phyloP scores from a whole-genome alignment of 108 stramenopile species.

The Skeletonema potamos region DNA sequence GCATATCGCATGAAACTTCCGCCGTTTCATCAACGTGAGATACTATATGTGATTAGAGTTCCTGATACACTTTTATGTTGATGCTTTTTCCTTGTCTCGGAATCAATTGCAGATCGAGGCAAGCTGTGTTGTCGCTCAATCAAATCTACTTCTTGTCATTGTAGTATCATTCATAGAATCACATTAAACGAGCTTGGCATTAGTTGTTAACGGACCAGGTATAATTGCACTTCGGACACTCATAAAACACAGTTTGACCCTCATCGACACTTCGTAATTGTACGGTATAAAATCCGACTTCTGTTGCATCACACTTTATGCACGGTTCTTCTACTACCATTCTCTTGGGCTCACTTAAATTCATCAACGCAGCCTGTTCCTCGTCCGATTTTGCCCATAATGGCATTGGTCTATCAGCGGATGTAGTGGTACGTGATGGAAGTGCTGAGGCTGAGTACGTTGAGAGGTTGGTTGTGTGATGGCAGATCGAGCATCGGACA shows the following conservation, averaged over 20 bases:
- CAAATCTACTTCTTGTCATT: background rate
- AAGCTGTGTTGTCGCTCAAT: too few species aligned
- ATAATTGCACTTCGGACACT: conserved; percentile 91
- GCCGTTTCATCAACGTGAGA: background rate
- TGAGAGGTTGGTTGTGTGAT: conserved; percentile 68
- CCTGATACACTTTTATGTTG: background rate
- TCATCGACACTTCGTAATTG: conserved; percentile 98
- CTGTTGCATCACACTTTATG: conserved; percentile 88
- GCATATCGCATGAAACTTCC: background rate
- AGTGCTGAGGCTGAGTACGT: conserved; percentile 44
- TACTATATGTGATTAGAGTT: background rate
- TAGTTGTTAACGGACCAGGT: conserved; percentile 94
- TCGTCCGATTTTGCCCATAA: conserved; percentile 87
- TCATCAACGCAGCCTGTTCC: conserved; percentile 63
- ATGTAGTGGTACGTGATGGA: conserved; percentile 70
- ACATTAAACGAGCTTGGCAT: background rate
- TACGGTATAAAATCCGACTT: conserved; percentile 97
- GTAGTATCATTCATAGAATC: background rate
- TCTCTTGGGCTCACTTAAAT: conserved; percentile 67
- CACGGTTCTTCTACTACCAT: conserved; percentile 97
- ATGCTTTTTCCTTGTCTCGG: background rate
- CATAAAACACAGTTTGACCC: conserved; percentile 99
- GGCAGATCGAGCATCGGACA: conserved; percentile 73
- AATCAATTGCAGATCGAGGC: too few species aligned
- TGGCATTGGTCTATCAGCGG: conserved; percentile 66